These are phyloP conservation scores for Saccharomycopsis sp. DNA, from an alignment of 805 yeast genomes.

Conservation along the genomic window DNA sequence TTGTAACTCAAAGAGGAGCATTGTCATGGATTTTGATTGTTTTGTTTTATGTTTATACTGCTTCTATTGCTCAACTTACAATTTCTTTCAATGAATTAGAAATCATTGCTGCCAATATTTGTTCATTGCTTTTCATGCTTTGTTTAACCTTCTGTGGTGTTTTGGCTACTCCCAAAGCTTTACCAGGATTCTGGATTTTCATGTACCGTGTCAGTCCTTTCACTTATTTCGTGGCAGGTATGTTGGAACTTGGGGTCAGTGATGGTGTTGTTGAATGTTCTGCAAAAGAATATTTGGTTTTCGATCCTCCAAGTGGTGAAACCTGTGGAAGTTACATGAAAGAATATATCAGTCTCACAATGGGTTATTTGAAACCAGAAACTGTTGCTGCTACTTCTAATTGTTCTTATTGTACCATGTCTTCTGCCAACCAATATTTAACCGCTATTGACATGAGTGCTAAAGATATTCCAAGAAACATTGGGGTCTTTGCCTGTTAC, in stretches of 20 bases:
- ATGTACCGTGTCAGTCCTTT: constrained; percentile 68
- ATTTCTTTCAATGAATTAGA: constrained; percentile 49
- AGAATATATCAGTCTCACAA: constrained; percentile 23
- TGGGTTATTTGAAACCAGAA: constrained; percentile 34
- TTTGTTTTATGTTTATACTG: constrained; percentile 43
- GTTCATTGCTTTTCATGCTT: constrained; percentile 47
- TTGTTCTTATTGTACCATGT: constrained; percentile 54
- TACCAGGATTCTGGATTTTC: constrained; percentile 75
- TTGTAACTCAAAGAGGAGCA: constrained; percentile 45
- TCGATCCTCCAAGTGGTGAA: constrained; percentile 43
- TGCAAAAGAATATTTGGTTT: constrained; percentile 33
- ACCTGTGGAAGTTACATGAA: constrained; percentile 49
- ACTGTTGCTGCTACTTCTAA: constrained; percentile 30
- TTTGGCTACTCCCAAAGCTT: constrained; percentile 39
- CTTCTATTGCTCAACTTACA: constrained; percentile 47
- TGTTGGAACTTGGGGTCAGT: constrained; percentile 46
- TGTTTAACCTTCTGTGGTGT: constrained; percentile 73
- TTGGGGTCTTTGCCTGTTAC: constrained; percentile 44
- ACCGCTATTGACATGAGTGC: constrained; percentile 23
- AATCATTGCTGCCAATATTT: constrained; percentile 55
- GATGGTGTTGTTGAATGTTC: constrained; percentile 38
- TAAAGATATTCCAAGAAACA: constrained; percentile 42
- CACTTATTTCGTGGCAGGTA: constrained; percentile 51
- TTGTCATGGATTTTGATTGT: constrained; percentile 35
- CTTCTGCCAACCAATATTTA: constrained; percentile 51